Percentiles rank a stretch among this genome's conserved stretches.
Evolutionary conservation across 306 rosid genomes (phyloP).

Genomic region (Carpinus fangiana): DNA sequence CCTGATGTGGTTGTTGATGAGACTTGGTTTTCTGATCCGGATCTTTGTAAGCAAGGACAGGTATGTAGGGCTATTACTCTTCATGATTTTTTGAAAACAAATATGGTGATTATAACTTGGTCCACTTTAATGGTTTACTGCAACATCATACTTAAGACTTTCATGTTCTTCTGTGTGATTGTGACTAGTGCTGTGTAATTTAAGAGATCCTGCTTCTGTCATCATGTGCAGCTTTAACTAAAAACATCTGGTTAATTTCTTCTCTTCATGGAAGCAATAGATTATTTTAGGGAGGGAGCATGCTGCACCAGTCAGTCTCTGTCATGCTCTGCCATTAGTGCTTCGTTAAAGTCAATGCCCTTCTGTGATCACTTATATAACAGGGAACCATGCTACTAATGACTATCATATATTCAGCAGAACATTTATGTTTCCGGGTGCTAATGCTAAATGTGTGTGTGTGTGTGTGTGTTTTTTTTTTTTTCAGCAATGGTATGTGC

Average conservation of each 20-base stretch:
- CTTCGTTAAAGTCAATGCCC: background rate
- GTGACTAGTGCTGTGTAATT: background rate
- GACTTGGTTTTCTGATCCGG: conserved; percentile 53
- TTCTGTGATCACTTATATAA: background rate
- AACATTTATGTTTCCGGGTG: conserved; percentile 4
- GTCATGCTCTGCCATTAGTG: background rate
- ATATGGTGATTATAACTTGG: background rate
- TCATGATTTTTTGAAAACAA: background rate
- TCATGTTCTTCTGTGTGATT: background rate
- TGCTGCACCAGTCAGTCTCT: background rate
- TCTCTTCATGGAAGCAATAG: background rate
- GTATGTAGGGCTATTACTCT: conserved; percentile 21
- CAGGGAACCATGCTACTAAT: background rate
- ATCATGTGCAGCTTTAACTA: background rate
- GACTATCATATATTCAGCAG: background rate
- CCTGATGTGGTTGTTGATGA: conserved; percentile 51
- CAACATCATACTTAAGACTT: background rate
- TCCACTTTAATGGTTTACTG: background rate
- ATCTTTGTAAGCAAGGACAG: conserved; percentile 38
- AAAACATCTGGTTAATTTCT: background rate
- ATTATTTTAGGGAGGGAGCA: background rate
- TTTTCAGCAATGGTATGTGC: conserved; percentile 67
- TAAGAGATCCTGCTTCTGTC: background rate
- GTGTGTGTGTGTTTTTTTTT: conserved; percentile 1
- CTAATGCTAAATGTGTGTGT: background rate